Evolutionary conservation across 148 eudicot species (phyloP), one percentile per base, ranked within the genome.

Genomic region (Fagopyrum esculentum): DNA sequence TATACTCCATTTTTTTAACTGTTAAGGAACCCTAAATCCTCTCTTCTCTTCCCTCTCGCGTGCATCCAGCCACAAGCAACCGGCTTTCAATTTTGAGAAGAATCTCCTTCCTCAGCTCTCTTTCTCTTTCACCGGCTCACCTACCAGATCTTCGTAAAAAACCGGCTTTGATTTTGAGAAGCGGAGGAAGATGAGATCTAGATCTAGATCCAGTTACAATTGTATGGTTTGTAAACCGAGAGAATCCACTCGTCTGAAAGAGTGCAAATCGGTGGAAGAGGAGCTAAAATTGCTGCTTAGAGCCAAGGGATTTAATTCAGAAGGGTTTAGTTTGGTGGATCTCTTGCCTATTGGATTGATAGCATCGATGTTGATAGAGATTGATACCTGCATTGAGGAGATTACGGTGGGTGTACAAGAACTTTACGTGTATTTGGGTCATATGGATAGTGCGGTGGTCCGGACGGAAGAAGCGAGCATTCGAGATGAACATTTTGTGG

Each of bases 351-450:
- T 73, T 7, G 78, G 74, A 5, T 85, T 90, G 4, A 85, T 86
- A 11, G 89, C 90, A 5, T 89, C 91, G 0, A 46, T 87, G 73
- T 84, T 89, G 19, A 68, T 87, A 13, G 91, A 91, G 44, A 80
- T 84, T 8, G 82, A 77, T 6, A 50, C 77, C 8, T 81, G 86
- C 75, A 80, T 76, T 0, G 87, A 82, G 57, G 82, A 73, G 40
- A 78, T 91, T 17, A 76, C 85, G 0, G 84, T 87, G 15, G 82
- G 80, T 6, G 85, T 87, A 15, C 78, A 84, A 50, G 85, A 86
- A 59, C 87, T 91, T 82, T 9, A n/a, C 75, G 4, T 61, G 26
- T 3, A 82, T 78, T 6, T 46, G 49, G 15, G 76, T 80, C 47
- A 66, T 35, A 2, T 13, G 55, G 74, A 71, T 29, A 71, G 55